A percentile compares a stretch with the other conserved stretches of the same genome.
Conservation (phyloP, 2,329 filamentous ascomycete genomes). For the Penicillium sp. region DNA sequence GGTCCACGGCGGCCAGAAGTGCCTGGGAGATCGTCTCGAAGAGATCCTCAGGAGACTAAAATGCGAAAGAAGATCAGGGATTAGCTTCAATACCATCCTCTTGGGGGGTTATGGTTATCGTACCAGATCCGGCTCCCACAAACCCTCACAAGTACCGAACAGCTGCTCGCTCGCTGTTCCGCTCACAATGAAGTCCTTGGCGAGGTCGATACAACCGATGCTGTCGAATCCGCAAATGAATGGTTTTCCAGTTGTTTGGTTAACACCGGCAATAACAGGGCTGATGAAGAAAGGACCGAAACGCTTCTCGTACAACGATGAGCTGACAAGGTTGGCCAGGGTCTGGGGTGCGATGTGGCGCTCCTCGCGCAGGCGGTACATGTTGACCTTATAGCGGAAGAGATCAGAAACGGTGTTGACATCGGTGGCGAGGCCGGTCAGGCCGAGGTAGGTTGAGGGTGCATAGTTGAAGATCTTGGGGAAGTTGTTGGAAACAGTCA, state of each 20-base stretch:
- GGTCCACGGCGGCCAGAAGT: conserved; percentile 91
- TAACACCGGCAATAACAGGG: conserved; percentile 92
- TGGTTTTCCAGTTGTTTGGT: conserved; percentile 89
- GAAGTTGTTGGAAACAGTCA: conserved; percentile 98
- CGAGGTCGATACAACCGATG: conserved; percentile 99
- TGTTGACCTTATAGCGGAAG: conserved; percentile 99
- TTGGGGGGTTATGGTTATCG: conserved; percentile 35
- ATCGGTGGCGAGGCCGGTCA: conserved; percentile 95
- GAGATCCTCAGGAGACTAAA: conserved; percentile 87
- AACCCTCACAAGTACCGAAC: conserved; percentile 96
- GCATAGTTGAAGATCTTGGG: conserved; percentile 99
- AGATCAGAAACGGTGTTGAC: conserved; percentile 93
- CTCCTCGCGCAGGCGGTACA: conserved; percentile 98
- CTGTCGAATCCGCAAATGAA: conserved; percentile 99
- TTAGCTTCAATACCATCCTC: conserved; percentile 17
- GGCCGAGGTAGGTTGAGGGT: conserved; percentile 84
- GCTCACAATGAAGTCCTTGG: conserved; percentile 98
- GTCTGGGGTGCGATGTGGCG: conserved; percentile 92
- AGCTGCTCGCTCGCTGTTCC: conserved; percentile 96
- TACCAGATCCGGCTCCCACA: conserved; percentile 98
- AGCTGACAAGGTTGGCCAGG: conserved; percentile 93
- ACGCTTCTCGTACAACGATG: conserved; percentile 87
- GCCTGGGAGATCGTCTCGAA: conserved; percentile 99
- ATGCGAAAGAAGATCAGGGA: not conserved
- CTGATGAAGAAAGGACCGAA: conserved; percentile 97